Evolutionary conservation across 1,284 basidiomycete species (phyloP).

Genomic region (Ceratobasidium sp.): DNA sequence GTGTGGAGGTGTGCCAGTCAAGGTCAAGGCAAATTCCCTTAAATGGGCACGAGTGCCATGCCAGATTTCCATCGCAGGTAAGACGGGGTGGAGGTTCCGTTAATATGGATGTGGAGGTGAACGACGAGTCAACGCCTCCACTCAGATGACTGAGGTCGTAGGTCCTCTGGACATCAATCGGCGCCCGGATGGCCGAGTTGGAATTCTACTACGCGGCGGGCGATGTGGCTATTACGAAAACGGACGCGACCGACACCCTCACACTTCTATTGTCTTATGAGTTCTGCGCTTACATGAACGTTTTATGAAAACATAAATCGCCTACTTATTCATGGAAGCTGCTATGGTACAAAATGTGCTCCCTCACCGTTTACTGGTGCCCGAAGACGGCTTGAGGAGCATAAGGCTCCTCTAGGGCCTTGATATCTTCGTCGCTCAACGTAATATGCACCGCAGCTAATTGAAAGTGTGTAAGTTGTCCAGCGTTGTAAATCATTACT

Average conservation of each 20-base stretch:
- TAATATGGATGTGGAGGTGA: neutral
- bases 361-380: constrained; percentile 44
- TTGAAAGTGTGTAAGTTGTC: neutral
- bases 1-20: neutral
- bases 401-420: constrained; percentile 58
- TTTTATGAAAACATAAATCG: too few species aligned
- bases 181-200: too few species aligned
- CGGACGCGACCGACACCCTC: too few species aligned
- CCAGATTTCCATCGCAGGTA: neutral
- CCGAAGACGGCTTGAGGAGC: constrained; percentile 53
- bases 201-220: too few species aligned
- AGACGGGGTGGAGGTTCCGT: constrained; percentile 11
- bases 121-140: neutral
- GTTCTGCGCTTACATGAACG: too few species aligned
- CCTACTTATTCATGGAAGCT: too few species aligned
- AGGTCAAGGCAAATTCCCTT: neutral
- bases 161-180: too few species aligned
- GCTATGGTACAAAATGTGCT: too few species aligned
- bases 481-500: neutral
- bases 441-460: constrained; percentile 51
- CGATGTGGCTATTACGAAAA: too few species aligned
- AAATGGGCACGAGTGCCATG: neutral
- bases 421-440: constrained; percentile 58
- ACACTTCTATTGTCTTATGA: too few species aligned
- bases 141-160: neutral